These are phyloP conservation scores for Arthroderma sp. DNA, from an alignment of 2,329 filamentous ascomycete species.

Conservation along the genomic window DNA sequence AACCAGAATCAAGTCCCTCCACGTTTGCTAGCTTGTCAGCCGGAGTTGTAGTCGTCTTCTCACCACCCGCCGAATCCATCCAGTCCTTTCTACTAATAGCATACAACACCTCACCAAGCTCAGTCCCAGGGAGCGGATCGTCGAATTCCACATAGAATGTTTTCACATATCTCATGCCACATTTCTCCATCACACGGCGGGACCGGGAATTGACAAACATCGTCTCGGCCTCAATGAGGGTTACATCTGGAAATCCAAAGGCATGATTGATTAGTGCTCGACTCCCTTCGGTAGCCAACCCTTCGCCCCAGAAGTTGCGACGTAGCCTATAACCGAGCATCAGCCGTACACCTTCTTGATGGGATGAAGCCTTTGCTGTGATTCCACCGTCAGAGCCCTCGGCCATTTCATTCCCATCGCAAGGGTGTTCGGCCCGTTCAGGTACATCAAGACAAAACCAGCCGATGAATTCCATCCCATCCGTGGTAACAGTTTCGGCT, in stretches of 20 bases:
- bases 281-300: slow-evolving; percentile 7
- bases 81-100: slow-evolving; percentile 6
- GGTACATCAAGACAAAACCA: slow-evolving; percentile 2
- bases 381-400: not conserved
- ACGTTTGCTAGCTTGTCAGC: not conserved
- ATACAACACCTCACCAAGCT: slow-evolving; percentile 9
- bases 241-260: not conserved
- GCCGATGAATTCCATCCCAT: slow-evolving; percentile 6
- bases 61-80: not conserved
- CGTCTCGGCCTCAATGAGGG: not conserved
- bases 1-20: not conserved
- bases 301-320: slow-evolving; percentile 7
- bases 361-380: too few relatives aligned
- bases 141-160: slow-evolving; percentile 6
- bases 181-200: slow-evolving; percentile 8
- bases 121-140: slow-evolving; percentile 8
- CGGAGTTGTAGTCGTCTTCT: not conserved
- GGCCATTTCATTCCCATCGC: not conserved
- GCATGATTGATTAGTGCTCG: slow-evolving; percentile 2
- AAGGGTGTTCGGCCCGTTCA: not conserved
- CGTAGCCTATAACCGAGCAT: slow-evolving; percentile 7
- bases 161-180: slow-evolving; percentile 5
- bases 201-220: slow-evolving; percentile 8
- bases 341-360: not conserved
- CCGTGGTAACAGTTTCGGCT: not conserved